These are phyloP conservation scores for Alternaria hordeiaustralica DNA, from an alignment of 2,329 filamentous ascomycete species.

Conservation along the genomic window DNA sequence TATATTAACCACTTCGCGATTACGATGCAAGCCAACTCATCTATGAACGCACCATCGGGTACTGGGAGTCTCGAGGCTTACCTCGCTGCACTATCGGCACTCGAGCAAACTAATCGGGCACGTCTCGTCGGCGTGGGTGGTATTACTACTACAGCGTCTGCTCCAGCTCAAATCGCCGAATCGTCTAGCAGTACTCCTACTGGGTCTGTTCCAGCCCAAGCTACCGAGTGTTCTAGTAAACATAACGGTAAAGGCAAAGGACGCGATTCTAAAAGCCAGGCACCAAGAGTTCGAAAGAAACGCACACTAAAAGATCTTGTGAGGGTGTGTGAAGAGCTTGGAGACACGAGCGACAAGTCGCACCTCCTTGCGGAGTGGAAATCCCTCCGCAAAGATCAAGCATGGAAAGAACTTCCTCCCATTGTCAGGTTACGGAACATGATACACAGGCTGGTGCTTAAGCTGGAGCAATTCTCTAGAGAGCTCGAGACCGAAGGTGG, in stretches of 20 bases:
- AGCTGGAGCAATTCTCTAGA: neutral
- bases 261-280: neutral
- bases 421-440: neutral
- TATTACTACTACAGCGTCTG: neutral
- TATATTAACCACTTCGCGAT: neutral
- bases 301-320: neutral
- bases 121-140: neutral
- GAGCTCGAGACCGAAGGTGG: neutral
- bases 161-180: neutral
- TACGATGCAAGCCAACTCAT: neutral
- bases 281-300: neutral
- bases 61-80: neutral
- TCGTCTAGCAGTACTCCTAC: neutral
- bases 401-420: no score
- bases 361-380: neutral
- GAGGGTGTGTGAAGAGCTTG: neutral
- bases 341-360: neutral
- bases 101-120: neutral
- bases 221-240: neutral
- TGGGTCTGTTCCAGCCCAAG: neutral
- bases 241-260: neutral
- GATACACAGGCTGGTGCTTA: neutral
- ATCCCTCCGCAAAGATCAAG: no score
- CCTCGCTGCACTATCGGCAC: neutral
- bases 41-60: neutral